Evolutionary conservation across 768 basidiomycete genomes (phyloP), one percentile per base, ranked within the genome.

Genomic region (Porpolomopsis calyptriformis): DNA sequence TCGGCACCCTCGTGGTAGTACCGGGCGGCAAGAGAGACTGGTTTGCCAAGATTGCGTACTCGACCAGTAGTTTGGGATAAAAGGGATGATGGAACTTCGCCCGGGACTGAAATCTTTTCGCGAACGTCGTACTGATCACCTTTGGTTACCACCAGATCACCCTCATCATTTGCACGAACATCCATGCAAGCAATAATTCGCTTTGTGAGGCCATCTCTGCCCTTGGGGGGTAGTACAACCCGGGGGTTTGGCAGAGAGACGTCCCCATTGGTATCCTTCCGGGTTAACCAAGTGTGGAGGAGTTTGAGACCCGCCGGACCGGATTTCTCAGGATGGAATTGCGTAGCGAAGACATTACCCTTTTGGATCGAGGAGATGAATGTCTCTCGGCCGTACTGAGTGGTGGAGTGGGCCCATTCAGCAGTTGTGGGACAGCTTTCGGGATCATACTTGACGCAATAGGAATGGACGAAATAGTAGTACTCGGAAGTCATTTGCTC

Each of bases 61-160:
- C 77, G 77, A 22, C 87, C 86, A 5, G 78, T 82, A 1, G 76
- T 64, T 20, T 66, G 65, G 49, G 73, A 64, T 14, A 25, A 26
- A 20, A 34, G 16, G 14, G 38, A 22, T 9, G 64, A 50, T 31
- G 66, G 47, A 45, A 57, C 43, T 36, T 43, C 45, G 18, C 58
- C 42, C 35, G 47, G 57, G 8, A 57, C n/a, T 38, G 41, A 54
- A 38, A 48, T 60, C 57, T 83, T 90, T 64, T 97, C 93, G 45
- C 93, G 87, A 14, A 97, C 93, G 60, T 97, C 91, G 66, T 99
- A 99, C 62, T 96, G 96, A 63, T 99, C 96, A 47, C 96, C 96
- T 68, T 99, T 99, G 35, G 96, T 99, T 1, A 99, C 96, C 48
- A 99, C 92, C 44, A 99, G 80, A 62, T 99, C 96, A 23, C 96